These are phyloP conservation scores for Kluyveromyces dobzhanskii DNA, from an alignment of 805 yeast species.

Conservation along the genomic window DNA sequence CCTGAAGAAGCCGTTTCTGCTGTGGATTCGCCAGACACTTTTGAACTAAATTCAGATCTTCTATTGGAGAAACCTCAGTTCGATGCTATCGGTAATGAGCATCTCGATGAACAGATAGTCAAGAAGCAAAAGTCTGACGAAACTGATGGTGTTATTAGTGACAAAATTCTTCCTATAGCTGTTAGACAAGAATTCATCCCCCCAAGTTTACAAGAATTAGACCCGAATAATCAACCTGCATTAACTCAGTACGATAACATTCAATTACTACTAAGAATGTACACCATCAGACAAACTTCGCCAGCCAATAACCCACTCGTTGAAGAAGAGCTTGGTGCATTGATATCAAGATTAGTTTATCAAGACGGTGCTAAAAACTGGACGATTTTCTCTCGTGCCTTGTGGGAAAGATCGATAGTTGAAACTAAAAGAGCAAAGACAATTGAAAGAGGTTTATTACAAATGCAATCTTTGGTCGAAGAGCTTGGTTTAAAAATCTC, in stretches of 20 bases:
- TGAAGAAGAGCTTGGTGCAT: constrained; percentile 75
- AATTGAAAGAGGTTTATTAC: constrained; percentile 87
- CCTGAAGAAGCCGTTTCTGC: constrained; percentile 8
- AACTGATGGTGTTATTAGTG: constrained; percentile 32
- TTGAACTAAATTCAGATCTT: constrained; percentile 65
- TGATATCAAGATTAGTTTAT: constrained; percentile 63
- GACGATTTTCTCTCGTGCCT: constrained; percentile 68
- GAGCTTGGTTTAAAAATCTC: constrained; percentile 68
- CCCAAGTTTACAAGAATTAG: constrained; percentile 39
- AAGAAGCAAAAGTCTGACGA: constrained; percentile 33
- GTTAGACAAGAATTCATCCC: constrained; percentile 59
- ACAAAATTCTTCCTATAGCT: constrained; percentile 54
- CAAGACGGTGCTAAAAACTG: constrained; percentile 40
- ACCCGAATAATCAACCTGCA: constrained; percentile 77
- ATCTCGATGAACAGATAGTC: constrained; percentile 34
- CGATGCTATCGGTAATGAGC: constrained; percentile 49
- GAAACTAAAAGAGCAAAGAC: constrained; percentile 79
- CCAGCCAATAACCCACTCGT: constrained; percentile 66
- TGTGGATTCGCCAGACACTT: constrained; percentile 41
- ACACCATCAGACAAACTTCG: constrained; percentile 55
- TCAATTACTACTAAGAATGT: constrained; percentile 63
- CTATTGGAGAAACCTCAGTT: constrained; percentile 67
- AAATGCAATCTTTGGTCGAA: constrained; percentile 85
- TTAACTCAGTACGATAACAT: constrained; percentile 61
- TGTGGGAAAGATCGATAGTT: constrained; percentile 83